Evolutionary conservation across 23 red algal species (phyloP).

Genomic region (Gracilaria gracilis): DNA sequence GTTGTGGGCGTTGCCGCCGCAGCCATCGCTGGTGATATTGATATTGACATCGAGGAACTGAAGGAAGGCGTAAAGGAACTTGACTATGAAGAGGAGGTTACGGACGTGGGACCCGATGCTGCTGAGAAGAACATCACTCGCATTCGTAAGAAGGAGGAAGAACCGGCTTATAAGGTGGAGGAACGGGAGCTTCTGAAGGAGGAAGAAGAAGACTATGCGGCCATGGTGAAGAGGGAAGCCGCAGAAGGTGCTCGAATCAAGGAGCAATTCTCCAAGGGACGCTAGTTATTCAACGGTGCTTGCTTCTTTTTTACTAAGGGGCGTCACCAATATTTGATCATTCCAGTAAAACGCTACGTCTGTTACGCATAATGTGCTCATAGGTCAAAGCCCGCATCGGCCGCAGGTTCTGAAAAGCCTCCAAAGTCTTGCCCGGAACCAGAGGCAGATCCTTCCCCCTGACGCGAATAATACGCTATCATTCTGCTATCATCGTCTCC

Average conservation of each 20-base stretch:
- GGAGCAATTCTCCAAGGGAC: constrained; percentile 30
- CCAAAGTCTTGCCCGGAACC: constrained; percentile 47
- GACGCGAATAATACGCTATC: constrained; percentile 67
- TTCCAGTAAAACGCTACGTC: not conserved
- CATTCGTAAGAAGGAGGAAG: constrained; percentile 28
- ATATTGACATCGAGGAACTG: constrained; percentile 48
- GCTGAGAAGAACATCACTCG: constrained; percentile 46
- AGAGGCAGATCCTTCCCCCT: constrained; percentile 43
- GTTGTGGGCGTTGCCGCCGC: constrained; percentile 14
- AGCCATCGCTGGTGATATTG: constrained; percentile 5
- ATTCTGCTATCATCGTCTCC: constrained; percentile 66
- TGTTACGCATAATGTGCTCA: not conserved
- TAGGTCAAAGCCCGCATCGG: not conserved
- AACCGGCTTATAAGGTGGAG: constrained; percentile 36
- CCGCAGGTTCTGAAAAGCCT: constrained; percentile 28
- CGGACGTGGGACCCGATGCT: constrained; percentile 46
- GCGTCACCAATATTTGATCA: not conserved
- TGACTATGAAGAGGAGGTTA: constrained; percentile 55
- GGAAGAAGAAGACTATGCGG: constrained; percentile 40
- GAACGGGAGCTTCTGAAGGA: constrained; percentile 36
- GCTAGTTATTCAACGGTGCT: not conserved
- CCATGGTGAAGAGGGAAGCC: constrained; percentile 44
- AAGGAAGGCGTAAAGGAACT: constrained; percentile 56
- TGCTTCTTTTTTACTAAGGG: not conserved
- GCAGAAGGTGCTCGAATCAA: constrained; percentile 50